These are phyloP conservation scores for Clarireedia sp. DNA, from an alignment of 2,329 filamentous ascomycete species.

Conservation along the genomic window DNA sequence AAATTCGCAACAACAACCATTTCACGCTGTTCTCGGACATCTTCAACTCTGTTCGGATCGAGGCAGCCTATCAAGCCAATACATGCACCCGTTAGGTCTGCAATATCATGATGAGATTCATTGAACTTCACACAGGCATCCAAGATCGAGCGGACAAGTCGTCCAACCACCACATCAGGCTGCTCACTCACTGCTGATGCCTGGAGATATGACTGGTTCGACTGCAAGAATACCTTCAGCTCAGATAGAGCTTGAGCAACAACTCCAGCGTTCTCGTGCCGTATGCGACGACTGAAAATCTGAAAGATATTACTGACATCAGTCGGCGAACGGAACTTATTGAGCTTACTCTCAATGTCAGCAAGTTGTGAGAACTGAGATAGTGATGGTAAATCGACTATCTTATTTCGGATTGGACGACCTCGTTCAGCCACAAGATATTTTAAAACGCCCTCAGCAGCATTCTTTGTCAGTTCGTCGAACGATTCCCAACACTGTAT, in stretches of 20 bases:
- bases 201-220: constrained; percentile 71
- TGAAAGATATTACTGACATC: constrained; percentile 59
- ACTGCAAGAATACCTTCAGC: constrained; percentile 62
- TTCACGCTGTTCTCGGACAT: constrained; percentile 67
- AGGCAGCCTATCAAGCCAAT: constrained; percentile 85
- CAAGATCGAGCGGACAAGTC: constrained; percentile 68
- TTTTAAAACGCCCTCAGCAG: constrained; percentile 55
- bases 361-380: constrained; percentile 60
- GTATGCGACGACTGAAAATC: constrained; percentile 65
- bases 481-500: constrained; percentile 71
- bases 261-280: constrained; percentile 79
- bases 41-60: constrained; percentile 83
- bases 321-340: constrained; percentile 54
- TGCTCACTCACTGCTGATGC: constrained; percentile 75
- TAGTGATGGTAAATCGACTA: constrained; percentile 72
- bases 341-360: constrained; percentile 59
- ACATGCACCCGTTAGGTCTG: constrained; percentile 68
- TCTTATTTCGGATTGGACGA: constrained; percentile 52
- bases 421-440: constrained; percentile 30
- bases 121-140: constrained; percentile 81
- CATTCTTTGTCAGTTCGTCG: constrained; percentile 48
- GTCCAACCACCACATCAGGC: constrained; percentile 64
- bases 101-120: constrained; percentile 56
- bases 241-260: constrained; percentile 76
- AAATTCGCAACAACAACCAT: constrained; percentile 88